Conservation (phyloP, 768 basidiomycete genomes). For the Suillus ampliporus region DNA sequence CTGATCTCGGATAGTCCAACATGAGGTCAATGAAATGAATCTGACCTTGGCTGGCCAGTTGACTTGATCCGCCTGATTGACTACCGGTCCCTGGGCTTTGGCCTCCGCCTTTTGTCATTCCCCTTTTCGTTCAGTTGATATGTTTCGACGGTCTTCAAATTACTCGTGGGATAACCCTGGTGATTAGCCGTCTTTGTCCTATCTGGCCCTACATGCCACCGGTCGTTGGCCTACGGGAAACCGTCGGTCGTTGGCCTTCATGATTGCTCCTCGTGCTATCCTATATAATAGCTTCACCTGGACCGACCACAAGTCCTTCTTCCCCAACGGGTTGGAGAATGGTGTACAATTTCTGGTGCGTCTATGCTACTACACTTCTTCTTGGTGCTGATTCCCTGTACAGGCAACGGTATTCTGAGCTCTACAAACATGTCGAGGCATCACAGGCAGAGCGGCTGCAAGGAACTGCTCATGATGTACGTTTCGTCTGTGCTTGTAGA, state of each 20-base stretch:
- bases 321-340: background rate
- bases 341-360: background rate
- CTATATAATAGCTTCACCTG: too few relatives aligned
- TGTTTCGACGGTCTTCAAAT: background rate
- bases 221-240: background rate
- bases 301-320: background rate
- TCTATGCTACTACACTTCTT: too few relatives aligned
- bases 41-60: background rate
- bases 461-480: background rate
- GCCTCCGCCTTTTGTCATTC: background rate
- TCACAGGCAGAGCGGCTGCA: accelerated
- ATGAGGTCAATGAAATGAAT: background rate
- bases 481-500: background rate
- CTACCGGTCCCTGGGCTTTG: background rate
- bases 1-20: background rate
- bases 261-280: too few relatives aligned
- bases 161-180: background rate
- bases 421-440: background rate
- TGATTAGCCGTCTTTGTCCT: background rate
- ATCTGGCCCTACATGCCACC: background rate
- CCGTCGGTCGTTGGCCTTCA: background rate
- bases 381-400: background rate
- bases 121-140: background rate
- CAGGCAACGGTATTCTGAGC: background rate
- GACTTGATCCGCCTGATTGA: background rate